These are phyloP conservation scores for Chenopodium album DNA, from an alignment of 148 eudicot species.

Conservation along the genomic window DNA sequence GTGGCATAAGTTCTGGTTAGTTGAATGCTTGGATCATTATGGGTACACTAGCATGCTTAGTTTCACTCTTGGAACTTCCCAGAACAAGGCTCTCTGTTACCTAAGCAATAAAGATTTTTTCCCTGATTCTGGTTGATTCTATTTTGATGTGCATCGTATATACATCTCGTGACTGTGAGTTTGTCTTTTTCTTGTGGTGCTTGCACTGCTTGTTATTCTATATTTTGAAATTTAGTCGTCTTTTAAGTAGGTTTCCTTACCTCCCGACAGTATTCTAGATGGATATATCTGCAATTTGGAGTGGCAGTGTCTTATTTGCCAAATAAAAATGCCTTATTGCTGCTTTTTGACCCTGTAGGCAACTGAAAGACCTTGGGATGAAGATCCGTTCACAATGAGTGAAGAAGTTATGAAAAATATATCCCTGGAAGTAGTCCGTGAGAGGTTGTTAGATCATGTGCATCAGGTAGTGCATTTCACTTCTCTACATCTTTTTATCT, in stretches of 20 bases:
- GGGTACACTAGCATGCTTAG: not conserved
- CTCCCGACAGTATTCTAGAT: not conserved
- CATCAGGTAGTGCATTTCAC: slow-evolving; percentile 63
- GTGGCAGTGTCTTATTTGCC: not conserved
- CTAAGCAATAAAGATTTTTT: not conserved
- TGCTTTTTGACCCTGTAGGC: slow-evolving; percentile 42
- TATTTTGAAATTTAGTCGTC: not conserved
- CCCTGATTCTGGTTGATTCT: not conserved
- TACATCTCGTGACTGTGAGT: not conserved
- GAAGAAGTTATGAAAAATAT: slow-evolving; percentile 98
- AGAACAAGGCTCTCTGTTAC: not conserved
- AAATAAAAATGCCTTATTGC: not conserved
- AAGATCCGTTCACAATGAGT: slow-evolving; percentile 81
- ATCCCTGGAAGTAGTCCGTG: slow-evolving; percentile 90
- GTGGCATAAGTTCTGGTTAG: not conserved
- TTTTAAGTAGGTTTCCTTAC: not conserved
- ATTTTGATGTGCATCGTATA: not conserved
- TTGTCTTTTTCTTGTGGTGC: not conserved
- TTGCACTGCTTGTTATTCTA: not conserved
- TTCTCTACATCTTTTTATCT: not conserved
- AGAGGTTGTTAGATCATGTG: slow-evolving; percentile 77
- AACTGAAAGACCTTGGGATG: slow-evolving; percentile 91
- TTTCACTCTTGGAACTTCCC: not conserved
- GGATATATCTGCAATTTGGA: slow-evolving; percentile 1
- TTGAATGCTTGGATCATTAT: not conserved